Evolutionary conservation across 208 protist genomes (phyloP).

Genomic region (Phytomonas francai): DNA sequence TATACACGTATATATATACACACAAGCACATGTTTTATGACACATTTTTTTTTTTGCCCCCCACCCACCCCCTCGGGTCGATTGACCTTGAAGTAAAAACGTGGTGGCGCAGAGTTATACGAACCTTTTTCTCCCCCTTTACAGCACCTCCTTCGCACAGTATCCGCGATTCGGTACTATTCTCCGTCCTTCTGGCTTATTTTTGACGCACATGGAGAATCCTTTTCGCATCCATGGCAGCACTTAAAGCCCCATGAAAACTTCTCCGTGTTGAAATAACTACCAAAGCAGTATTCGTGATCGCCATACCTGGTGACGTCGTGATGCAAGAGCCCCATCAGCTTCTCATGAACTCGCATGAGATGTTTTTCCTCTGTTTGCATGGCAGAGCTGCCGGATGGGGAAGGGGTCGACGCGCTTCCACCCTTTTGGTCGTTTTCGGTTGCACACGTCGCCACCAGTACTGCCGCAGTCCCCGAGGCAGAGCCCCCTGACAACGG

Average conservation of each 20-base stretch:
- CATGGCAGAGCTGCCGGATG: background rate
- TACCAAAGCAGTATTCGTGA: slow-evolving; percentile 58
- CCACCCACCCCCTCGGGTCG: background rate
- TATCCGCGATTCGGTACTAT: background rate
- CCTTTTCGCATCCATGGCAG: slow-evolving; percentile 41
- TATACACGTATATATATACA: slow-evolving; percentile 6
- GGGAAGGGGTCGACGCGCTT: background rate
- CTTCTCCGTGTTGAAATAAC: slow-evolving; percentile 49
- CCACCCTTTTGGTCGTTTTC: background rate
- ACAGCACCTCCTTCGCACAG: background rate
- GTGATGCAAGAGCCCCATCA: slow-evolving; percentile 7
- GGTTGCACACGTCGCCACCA: background rate
- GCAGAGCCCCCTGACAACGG: background rate
- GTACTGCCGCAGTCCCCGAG: background rate
- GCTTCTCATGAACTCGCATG: slow-evolving; percentile 2
- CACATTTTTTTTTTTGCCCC: background rate
- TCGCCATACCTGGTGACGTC: slow-evolving; percentile 26
- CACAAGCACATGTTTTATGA: background rate
- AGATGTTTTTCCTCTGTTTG: background rate
- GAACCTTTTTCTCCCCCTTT: background rate
- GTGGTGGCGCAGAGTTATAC: slow-evolving; percentile 2
- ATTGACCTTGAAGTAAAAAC: background rate
- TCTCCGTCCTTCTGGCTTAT: background rate
- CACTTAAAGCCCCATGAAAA: slow-evolving; percentile 80
- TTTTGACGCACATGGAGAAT: slow-evolving; percentile 20